Base-by-base conservation (phyloP, 139 green algal genomes). In the Coccomyxa sp. region DNA sequence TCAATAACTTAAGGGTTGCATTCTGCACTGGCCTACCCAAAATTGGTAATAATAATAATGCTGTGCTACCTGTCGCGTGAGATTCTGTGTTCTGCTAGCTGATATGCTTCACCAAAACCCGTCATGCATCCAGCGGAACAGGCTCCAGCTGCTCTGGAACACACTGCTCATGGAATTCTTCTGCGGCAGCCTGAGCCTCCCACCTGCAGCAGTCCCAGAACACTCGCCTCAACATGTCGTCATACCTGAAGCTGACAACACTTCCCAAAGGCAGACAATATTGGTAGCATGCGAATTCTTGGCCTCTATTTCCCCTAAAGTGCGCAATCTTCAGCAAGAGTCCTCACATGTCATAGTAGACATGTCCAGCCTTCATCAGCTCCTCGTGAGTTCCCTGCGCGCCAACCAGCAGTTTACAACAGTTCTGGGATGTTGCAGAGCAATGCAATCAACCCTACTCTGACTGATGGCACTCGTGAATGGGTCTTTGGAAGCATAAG, bases 341-440 rank as follows among this genome's bases (percentile, higher is more conserved):
- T 30, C 9, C 66, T 74, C 63, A 82, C 82, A 85, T 85, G 59
- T 82, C 58, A 32, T 68, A 82, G 75, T 93, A 93, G 7, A 91
- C 74, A 13, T 82, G 82, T 0, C 84, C 79, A 30, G 81, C 81
- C 31, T 82, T 79, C 88, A 97, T 92, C 28, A 96, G 86, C 76
- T 94, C 80, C 51, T 88, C 76, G 82, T 96, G 93, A 0, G 80
- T 91, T 75, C 93, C 92, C 63, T 51, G 7, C 38, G 38, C 38
- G 38, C 38, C 38, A 51, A 87, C 38, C 86, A 51, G 38, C 38
- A 51, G 7, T 51, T 51, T 51, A 51, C 38, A 51, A 3, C 38
- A 7, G 38, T 51, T 51, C 38, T 51, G 3, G 7, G 38, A 51
- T 51, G 38, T 11, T 51, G 38, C 38, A 51, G 38, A 51, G 38